Base-by-base conservation (phyloP, 129 eudicot genomes). In the Centaurea solstitialis region DNA sequence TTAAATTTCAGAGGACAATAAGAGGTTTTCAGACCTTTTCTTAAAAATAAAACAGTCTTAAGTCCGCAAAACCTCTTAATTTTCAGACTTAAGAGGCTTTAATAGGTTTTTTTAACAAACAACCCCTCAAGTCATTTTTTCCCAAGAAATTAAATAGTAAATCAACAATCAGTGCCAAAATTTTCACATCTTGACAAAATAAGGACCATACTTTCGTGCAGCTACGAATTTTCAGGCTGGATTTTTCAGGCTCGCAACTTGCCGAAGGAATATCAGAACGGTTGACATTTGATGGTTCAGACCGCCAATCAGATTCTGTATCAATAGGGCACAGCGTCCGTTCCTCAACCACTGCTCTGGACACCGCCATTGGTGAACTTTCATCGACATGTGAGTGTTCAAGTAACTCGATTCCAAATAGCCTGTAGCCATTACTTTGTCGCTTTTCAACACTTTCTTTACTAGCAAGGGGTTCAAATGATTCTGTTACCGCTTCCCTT, bases 401-500 rank as follows among this genome's bases (percentile, higher is more conserved):
- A 62, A 87, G 82, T 71, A 94, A 85, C 87, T 94, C 91, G 43
- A 94, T 92, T 30, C 99, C 99, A 83, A 94, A 94, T 37, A 94
- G 74, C 83, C 97, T 85, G 86, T 86, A 94, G 62, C 97, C 97
- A 85, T 86, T 89, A 18, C 85, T 81, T 76, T 79, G 96, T 74
- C 93, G 87, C 85, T 92, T 94, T 76, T 78, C 99, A 86, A 78
- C 82, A 38, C 30, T 57, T 61, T 84, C 91, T 79, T 76, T 83
- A 61, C 76, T 87, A 35, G 86, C 79, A 73, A 81, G 71, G 11
- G 93, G 92, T 62, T 85, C 86, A 80, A 87, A 39, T 24, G 98
- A 84, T 64, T 92, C 94, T 35, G 86, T 82, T 50, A 80, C 83
- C 17, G 87, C 57, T 68, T 88, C 98, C 45, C 73, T 76, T 78